Evolutionary conservation across 352 stramenopile species (phyloP).

Genomic region (Phytophthora crassamura): DNA sequence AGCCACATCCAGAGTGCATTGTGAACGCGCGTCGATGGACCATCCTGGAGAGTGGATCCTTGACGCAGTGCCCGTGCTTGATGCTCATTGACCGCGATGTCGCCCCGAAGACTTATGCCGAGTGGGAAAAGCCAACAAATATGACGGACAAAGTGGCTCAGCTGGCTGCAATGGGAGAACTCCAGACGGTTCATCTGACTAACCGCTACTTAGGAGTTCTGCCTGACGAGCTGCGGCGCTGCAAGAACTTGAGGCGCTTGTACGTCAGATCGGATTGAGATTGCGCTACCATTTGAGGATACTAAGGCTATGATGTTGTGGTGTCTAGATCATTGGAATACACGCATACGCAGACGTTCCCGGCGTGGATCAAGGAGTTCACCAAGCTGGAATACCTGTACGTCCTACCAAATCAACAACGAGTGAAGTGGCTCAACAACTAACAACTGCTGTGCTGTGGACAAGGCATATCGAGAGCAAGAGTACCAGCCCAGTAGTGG

Average conservation of each 20-base stretch:
- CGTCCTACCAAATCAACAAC: not conserved
- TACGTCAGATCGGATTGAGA: slow-evolving; percentile 13
- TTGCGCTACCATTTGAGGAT: not conserved
- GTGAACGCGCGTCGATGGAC: slow-evolving; percentile 37
- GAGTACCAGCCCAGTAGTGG: not conserved
- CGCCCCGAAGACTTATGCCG: slow-evolving; percentile 25
- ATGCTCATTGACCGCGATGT: slow-evolving; percentile 43
- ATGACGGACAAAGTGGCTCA: slow-evolving; percentile 39
- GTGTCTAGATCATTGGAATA: slow-evolving; percentile 42
- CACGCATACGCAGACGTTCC: slow-evolving; percentile 30
- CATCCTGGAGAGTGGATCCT: slow-evolving; percentile 1
- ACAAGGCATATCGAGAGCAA: slow-evolving; percentile 24
- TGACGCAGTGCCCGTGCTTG: slow-evolving; percentile 48
- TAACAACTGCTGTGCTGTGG: no score
- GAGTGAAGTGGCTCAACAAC: no score
- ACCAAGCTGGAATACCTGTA: slow-evolving; percentile 40
- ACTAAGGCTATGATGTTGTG: slow-evolving; percentile 30
- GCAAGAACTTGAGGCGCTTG: slow-evolving; percentile 39
- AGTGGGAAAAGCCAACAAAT: slow-evolving; percentile 40
- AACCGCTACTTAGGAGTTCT: slow-evolving; percentile 39
- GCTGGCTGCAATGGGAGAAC: slow-evolving; percentile 27
- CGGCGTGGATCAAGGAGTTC: slow-evolving; percentile 37
- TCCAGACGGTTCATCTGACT: slow-evolving; percentile 41
- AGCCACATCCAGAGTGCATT: slow-evolving; percentile 32
- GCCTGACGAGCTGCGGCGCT: slow-evolving; percentile 37